Conservation (phyloP, 345 rosid genomes). For the Citrus inodora region DNA sequence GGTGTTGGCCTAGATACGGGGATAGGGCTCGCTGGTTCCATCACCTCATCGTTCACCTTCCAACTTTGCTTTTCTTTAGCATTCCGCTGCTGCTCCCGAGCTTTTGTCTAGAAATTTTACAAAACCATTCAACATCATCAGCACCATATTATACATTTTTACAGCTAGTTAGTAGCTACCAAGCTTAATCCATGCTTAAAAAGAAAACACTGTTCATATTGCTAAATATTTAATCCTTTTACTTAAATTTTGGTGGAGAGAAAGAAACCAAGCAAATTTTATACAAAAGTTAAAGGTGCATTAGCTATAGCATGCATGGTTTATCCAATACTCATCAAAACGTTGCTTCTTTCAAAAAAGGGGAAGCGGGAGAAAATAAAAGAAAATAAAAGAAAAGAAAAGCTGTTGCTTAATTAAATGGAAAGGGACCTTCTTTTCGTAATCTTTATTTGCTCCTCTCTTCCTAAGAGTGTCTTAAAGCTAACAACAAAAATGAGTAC, state of each 20-base stretch:
- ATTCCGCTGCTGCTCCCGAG: constrained; percentile 18
- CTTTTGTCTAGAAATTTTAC: constrained; percentile 36
- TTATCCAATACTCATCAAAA: neutral
- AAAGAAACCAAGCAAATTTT: neutral
- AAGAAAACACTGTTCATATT: neutral
- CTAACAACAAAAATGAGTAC: neutral
- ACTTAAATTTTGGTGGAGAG: no score
- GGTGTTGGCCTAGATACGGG: constrained; percentile 36
- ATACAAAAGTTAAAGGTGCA: neutral
- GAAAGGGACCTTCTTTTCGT: neutral
- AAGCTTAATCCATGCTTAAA: neutral
- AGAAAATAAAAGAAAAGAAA: no score
- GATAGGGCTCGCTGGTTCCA: constrained; percentile 27
- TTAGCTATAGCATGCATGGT: neutral
- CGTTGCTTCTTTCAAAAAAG: no score
- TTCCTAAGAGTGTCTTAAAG: neutral
- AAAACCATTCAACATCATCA: neutral
- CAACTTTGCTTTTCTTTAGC: constrained; percentile 32
- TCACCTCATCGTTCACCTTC: constrained; percentile 21
- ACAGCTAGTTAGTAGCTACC: neutral
- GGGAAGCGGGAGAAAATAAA: no score
- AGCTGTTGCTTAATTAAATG: neutral
- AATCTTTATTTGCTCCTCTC: neutral
- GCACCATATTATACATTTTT: neutral
- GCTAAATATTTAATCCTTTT: neutral